Percentiles rank a stretch among this genome's conserved stretches.
Evolutionary conservation across 441 rosid species (phyloP).

Genomic region (Pelargonium exstipulatum): DNA sequence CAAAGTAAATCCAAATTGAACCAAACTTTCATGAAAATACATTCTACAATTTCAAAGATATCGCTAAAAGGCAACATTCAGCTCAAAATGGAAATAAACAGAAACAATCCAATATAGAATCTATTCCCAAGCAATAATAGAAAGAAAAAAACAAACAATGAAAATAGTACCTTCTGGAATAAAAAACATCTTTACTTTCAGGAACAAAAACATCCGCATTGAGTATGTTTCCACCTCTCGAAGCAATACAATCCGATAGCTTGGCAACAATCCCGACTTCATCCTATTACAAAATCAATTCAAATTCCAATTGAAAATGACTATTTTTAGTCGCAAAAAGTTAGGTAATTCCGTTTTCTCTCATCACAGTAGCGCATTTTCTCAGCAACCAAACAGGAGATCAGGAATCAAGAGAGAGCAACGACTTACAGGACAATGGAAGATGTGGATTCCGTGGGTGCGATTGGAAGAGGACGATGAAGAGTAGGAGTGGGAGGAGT

Average conservation of each 20-base stretch:
- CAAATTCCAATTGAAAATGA: background rate
- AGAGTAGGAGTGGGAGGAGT: constrained; percentile 24
- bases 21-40: background rate
- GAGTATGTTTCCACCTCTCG: constrained; percentile 86
- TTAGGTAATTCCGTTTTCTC: too few species aligned
- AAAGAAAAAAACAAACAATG: background rate
- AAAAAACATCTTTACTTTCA: constrained; percentile 63
- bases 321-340: too few species aligned
- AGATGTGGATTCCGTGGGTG: constrained; percentile 77
- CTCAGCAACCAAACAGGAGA: constrained; percentile 11
- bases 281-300: constrained; percentile 44
- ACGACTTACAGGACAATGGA: constrained; percentile 74
- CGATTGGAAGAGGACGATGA: constrained; percentile 43
- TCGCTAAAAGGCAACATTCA: background rate
- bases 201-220: constrained; percentile 84
- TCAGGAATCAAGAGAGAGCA: background rate
- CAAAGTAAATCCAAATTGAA: constrained; percentile 1
- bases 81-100: background rate
- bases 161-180: constrained; percentile 67
- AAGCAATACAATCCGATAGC: constrained; percentile 85
- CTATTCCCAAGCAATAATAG: background rate
- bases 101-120: background rate
- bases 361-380: background rate
- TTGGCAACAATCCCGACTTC: constrained; percentile 82
- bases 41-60: constrained; percentile 6